A percentile compares a stretch with the other conserved stretches of the same genome.
These are phyloP conservation scores for Poa annua DNA, from an alignment of 176 grass and related monocot species.

Conservation along the genomic window DNA sequence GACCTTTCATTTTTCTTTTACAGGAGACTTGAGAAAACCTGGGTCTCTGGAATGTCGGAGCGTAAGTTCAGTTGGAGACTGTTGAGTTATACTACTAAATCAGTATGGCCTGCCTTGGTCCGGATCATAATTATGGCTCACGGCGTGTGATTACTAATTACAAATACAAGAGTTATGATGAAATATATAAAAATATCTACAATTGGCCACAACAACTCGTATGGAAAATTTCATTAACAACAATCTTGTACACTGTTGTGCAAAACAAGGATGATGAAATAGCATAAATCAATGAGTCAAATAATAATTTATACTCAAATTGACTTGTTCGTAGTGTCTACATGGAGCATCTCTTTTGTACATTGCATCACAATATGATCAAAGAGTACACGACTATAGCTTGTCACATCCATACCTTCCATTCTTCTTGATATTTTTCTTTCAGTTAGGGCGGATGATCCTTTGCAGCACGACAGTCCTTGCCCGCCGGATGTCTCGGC, in stretches of 20 bases:
- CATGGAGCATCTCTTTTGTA: constrained; percentile 48
- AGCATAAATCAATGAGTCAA: constrained; percentile 13
- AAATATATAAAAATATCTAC: neutral
- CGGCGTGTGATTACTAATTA: neutral
- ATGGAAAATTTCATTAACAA: neutral
- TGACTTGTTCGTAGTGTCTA: constrained; percentile 30
- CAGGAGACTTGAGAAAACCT: constrained; percentile 32
- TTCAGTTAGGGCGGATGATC: constrained; percentile 84
- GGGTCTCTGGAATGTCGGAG: neutral
- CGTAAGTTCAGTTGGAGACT: constrained; percentile 22
- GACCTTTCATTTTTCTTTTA: constrained; percentile 27
- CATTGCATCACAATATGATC: constrained; percentile 57
- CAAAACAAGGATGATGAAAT: neutral
- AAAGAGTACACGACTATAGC: constrained; percentile 45
- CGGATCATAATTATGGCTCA: constrained; percentile 30
- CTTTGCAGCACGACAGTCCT: constrained; percentile 82
- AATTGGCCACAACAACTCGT: constrained; percentile 1
- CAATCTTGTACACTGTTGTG: neutral
- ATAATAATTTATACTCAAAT: constrained; percentile 37
- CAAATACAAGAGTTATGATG: constrained; percentile 1
- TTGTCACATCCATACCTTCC: constrained; percentile 54
- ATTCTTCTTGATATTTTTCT: constrained; percentile 10
- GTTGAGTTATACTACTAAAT: constrained; percentile 10
- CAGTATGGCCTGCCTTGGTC: neutral
- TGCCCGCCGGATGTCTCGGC: constrained; percentile 84